Percentiles rank a stretch among this genome's conserved stretches.
phyloP scores from a whole-genome alignment of 306 rosid species.

The Mucuna pruriens region DNA sequence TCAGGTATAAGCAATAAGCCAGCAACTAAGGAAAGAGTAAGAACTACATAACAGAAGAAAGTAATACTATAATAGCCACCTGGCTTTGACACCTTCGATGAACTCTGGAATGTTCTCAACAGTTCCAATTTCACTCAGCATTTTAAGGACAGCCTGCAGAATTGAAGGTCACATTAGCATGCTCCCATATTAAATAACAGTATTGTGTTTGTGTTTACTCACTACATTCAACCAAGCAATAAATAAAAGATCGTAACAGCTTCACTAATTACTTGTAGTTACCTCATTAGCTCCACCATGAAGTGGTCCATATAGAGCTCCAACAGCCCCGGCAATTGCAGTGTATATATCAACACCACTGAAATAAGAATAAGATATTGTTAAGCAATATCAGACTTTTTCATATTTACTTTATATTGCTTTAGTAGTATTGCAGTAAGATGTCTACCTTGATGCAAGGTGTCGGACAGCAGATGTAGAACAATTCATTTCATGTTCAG shows the following conservation, averaged over 20 bases:
- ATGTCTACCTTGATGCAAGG: conserved; percentile 82
- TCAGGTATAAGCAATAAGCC: conserved; percentile 14
- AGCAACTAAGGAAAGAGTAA: not conserved
- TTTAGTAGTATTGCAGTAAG: conserved; percentile 10
- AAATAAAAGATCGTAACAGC: not conserved
- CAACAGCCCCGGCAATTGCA: conserved; percentile 91
- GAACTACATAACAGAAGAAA: conserved; percentile 5
- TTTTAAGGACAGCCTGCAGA: conserved; percentile 86
- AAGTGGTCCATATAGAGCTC: conserved; percentile 95
- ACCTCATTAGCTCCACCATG: conserved; percentile 99
- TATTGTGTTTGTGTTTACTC: not conserved
- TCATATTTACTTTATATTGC: not conserved
- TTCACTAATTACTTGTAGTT: conserved; percentile 16
- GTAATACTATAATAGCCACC: conserved; percentile 52
- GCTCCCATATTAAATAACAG: conserved; percentile 17
- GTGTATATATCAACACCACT: conserved; percentile 95
- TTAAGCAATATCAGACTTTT: conserved; percentile 1
- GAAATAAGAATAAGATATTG: conserved; percentile 27
- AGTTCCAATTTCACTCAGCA: conserved; percentile 85
- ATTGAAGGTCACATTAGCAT: conserved; percentile 40
- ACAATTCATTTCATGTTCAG: conserved; percentile 97
- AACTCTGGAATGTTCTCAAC: conserved; percentile 84
- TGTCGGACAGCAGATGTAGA: conserved; percentile 92
- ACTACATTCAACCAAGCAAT: not conserved
- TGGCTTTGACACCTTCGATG: conserved; percentile 96